Evolutionary conservation across 139 green algal genomes (phyloP), one percentile per base, ranked within the genome.

Genomic region (Spirogloea muscicola): DNA sequence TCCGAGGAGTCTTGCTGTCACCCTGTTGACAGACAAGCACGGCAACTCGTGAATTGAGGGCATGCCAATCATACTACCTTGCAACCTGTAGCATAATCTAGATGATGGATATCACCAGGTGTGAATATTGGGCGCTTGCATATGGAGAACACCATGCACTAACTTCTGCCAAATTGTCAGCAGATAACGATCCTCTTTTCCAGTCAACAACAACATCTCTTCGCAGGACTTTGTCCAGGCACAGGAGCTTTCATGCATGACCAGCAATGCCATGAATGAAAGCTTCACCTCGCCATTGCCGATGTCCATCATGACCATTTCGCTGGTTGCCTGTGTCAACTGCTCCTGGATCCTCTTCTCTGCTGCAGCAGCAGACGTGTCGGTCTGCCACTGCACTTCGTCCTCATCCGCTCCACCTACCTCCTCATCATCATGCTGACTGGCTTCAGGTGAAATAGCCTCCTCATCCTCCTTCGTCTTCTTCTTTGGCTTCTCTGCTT

Each of bases 371-470:
- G 84, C 86, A 9, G 86, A 92, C 0, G 92, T 97, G 90, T 97
- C 93, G 0, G 93, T 96, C 84, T 90, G 85, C 92, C 93, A 97
- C 57, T 92, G 91, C 21, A 95, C 90, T 5, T 93, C 87, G 9
- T 82, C 82, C 39, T 85, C 84, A 7, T 87, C 88, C n/a, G 80
- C 82, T n/a, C n/a, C n/a, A 13, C 81, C 82, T 4, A 62, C 68
- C n/a, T 79, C 67, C 10, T 80, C 77, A 33, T 77, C 61, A 38
- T 59, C 68, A 13, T 77, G 38, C 40, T 76, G 37, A 34, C 31
- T 38, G n/a, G 25, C 37, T 46, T 60, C 37, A 9, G 74, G 33
- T 49, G 58, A 57, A 21, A 42, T 42, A 57, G 77, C 72, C 81
- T 88, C 87, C 67, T 90, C 89, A 61, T 89, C 76, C 57, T 85